A percentile compares a stretch with the other conserved stretches of the same genome.
Conservation (phyloP, 163 green algal species). For the Chloromonas sp. region DNA sequence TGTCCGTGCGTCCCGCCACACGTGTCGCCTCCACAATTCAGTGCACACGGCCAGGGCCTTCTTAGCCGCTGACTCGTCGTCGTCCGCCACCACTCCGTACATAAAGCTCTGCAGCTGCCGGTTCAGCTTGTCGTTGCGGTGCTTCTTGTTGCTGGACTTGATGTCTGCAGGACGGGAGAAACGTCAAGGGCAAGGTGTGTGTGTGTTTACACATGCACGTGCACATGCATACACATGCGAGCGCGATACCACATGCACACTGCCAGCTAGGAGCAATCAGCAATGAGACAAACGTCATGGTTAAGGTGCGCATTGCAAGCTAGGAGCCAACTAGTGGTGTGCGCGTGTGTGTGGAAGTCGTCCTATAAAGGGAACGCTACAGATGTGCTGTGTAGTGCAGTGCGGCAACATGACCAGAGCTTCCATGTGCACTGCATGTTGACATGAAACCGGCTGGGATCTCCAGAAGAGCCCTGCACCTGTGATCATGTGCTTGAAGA, state of each 20-base stretch:
- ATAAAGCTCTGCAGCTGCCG: constrained; percentile 84
- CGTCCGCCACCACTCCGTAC: constrained; percentile 42
- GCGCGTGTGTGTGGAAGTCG: too few species aligned
- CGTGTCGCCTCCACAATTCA: constrained; percentile 85
- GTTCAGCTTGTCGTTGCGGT: constrained; percentile 85
- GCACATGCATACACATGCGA: not conserved
- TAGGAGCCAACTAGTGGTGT: too few species aligned
- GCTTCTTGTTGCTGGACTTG: constrained; percentile 75
- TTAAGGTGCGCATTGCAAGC: too few species aligned
- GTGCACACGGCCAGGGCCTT: constrained; percentile 84
- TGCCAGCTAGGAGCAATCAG: too few species aligned
- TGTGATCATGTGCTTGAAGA: constrained; percentile 87
- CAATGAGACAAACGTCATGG: too few species aligned
- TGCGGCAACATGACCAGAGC: too few species aligned
- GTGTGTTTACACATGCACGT: not conserved
- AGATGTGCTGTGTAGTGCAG: too few species aligned
- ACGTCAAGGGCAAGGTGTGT: too few species aligned
- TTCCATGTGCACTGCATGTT: too few species aligned
- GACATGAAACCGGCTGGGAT: too few species aligned
- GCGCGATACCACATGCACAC: too few species aligned
- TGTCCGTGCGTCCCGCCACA: constrained; percentile 90
- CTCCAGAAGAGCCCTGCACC: constrained; percentile 15
- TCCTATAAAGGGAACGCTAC: too few species aligned
- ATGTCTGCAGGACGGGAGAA: constrained; percentile 55
- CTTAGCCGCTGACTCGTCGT: constrained; percentile 82